phyloP scores from a whole-genome alignment of 352 stramenopile species.

The Blastocystis sp. region DNA sequence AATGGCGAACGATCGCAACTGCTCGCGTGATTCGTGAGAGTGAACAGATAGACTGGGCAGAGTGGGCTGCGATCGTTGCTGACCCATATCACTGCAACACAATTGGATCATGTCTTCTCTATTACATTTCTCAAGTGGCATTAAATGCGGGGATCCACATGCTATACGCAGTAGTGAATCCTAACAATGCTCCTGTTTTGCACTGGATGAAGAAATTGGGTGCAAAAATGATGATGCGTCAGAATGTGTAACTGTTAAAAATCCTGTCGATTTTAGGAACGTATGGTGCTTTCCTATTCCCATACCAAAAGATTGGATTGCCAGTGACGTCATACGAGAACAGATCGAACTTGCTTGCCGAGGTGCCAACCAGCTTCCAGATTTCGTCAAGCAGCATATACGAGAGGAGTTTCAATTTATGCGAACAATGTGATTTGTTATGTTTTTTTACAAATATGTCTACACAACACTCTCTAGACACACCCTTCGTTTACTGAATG shows the following conservation, averaged over 20 bases:
- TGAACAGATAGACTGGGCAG: conserved; percentile 28
- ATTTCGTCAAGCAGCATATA: not conserved
- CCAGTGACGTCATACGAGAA: not conserved
- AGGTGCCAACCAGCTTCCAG: not conserved
- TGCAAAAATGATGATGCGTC: conserved; percentile 9
- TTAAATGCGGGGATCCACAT: not conserved
- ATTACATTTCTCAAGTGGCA: conserved; percentile 48
- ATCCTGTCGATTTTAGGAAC: not conserved
- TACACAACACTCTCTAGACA: too few relatives aligned
- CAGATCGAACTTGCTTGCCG: not conserved
- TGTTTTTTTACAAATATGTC: not conserved
- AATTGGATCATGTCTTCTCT: conserved; percentile 53
- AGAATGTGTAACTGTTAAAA: conserved; percentile 12
- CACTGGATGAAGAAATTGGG: conserved; percentile 60
- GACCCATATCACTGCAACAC: conserved; percentile 58
- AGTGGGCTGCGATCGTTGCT: conserved; percentile 55
- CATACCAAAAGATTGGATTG: conserved; percentile 7
- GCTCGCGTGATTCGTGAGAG: conserved; percentile 34
- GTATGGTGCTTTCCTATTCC: conserved; percentile 60
- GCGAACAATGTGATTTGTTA: not conserved
- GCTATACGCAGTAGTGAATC: conserved; percentile 58
- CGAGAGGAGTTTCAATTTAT: not conserved
- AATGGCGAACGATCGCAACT: conserved; percentile 40
- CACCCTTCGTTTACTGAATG: too few relatives aligned
- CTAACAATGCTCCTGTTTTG: conserved; percentile 39